Percentiles rank a stretch among this genome's conserved stretches.
Evolutionary conservation across 164 flowering plant genomes (phyloP).

Genomic region (Umbellularia californica): DNA sequence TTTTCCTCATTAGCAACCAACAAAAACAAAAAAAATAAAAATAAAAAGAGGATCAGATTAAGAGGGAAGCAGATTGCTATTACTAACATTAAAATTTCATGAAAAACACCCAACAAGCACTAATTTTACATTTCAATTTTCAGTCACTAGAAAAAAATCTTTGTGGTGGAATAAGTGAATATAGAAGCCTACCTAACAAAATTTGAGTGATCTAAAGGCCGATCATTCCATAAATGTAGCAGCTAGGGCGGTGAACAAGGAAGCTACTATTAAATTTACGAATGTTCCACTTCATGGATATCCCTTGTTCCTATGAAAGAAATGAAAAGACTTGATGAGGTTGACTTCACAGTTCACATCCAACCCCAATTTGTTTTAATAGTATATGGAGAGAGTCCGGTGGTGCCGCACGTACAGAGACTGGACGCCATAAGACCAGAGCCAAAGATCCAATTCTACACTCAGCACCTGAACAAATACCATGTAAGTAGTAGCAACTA

Average conservation of each 20-base stretch:
- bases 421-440: constrained; percentile 76
- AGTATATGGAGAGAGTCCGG: constrained; percentile 87
- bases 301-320: not conserved
- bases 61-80: too few species aligned
- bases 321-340: not conserved
- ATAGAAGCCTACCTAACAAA: not conserved
- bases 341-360: not conserved
- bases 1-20: too few species aligned
- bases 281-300: not conserved
- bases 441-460: constrained; percentile 93
- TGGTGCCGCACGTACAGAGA: constrained; percentile 67
- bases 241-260: not conserved
- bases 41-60: too few species aligned
- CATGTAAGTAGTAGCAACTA: too few species aligned
- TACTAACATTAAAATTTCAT: too few species aligned
- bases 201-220: not conserved
- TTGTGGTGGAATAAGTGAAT: not conserved
- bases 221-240: not conserved
- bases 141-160: not conserved
- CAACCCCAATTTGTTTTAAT: constrained; percentile 27
- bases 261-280: not conserved
- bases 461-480: constrained; percentile 66
- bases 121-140: not conserved
- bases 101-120: too few species aligned
- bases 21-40: too few species aligned